phyloP scores from a whole-genome alignment of 768 basidiomycete species.

The Leccinellum rugosiceps region DNA sequence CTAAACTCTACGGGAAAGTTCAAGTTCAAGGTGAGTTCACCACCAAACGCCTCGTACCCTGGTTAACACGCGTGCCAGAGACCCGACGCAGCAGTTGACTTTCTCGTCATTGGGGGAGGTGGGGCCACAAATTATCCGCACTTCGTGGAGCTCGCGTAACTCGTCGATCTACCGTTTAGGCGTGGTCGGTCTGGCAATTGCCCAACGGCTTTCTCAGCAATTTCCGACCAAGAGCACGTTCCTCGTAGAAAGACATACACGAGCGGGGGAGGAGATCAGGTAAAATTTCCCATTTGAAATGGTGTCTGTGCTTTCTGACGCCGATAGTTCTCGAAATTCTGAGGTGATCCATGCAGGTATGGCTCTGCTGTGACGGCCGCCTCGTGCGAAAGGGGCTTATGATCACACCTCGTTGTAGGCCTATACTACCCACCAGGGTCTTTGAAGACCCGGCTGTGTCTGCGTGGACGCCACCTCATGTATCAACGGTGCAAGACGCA shows the following conservation, averaged over 20 bases:
- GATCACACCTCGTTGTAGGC: slow-evolving; percentile 40
- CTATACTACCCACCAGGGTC: slow-evolving; percentile 82
- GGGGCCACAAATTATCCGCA: background rate
- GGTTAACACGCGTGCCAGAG: slow-evolving; percentile 32
- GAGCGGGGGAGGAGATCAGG: slow-evolving; percentile 87
- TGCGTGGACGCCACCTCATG: slow-evolving; percentile 81
- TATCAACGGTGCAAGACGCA: slow-evolving; percentile 69
- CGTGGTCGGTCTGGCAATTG: slow-evolving; percentile 83
- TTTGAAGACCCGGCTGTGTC: slow-evolving; percentile 80
- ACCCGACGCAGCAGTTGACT: slow-evolving; percentile 75
- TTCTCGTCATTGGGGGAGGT: slow-evolving; percentile 89
- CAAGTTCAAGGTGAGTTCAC: slow-evolving; percentile 54
- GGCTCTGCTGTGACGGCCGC: background rate
- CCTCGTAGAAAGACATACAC: slow-evolving; percentile 73
- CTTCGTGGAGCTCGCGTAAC: background rate
- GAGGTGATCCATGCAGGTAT: slow-evolving; percentile 91
- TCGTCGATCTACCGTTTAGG: slow-evolving; percentile 39
- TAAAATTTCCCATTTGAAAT: slow-evolving; percentile 19
- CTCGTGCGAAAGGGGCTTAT: background rate
- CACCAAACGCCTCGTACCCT: background rate
- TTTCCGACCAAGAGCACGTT: slow-evolving; percentile 71
- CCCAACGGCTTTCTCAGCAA: slow-evolving; percentile 62
- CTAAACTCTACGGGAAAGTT: slow-evolving; percentile 59
- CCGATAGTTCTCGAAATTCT: slow-evolving; percentile 79
- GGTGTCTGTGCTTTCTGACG: background rate